Evolutionary conservation across 1,139 yeast species (phyloP), one percentile per base, ranked within the genome.

Genomic region (Debaryomyces singareniensis): DNA sequence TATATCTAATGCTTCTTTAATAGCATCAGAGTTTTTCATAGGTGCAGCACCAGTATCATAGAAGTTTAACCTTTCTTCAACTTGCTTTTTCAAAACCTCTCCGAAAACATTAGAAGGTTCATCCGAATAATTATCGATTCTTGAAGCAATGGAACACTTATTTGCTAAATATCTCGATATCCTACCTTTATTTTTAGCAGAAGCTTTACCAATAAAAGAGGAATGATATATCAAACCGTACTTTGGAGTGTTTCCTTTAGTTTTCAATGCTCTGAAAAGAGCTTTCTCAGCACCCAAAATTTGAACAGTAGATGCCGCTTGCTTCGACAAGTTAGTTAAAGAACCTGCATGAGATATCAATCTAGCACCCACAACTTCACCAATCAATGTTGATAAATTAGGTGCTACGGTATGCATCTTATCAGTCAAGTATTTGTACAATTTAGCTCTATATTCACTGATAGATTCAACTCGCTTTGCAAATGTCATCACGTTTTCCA

Each of bases 231-330:
- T 75, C 53, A 91, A 74, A 66, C 99, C 98, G 58, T 91, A 91
- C 66, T 93, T 91, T 55, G 99, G 99, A 44, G 99, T 93, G 61
- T 91, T 94, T 55, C 89, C 95, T 68, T 91, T 91, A 38, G 99
- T 93, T 71, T 91, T 91, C 56, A 91, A 77, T 39, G 98, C 98
- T 69, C 97, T 81, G 74, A 93, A 93, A 43, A 93, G 73, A 29
- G 98, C 98, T 75, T 93, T 93, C 68, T 93, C 99, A 44, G 99
- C 98, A 66, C 99, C 99, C 57, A 93, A 75, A 51, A 93, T 91
- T 72, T 93, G 99, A 40, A 93, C 86, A 36, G 98, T 91, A 20
- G 98, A 91, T 43, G 99, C 97, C 46, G 99, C 97, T 42, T 95
- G 94, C 70, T 91, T 91, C 41, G 98, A 94, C 51, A 91, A 72